These are phyloP conservation scores for Saxophila tyrrhenica DNA, from an alignment of 495 filamentous ascomycete species.

Conservation along the genomic window DNA sequence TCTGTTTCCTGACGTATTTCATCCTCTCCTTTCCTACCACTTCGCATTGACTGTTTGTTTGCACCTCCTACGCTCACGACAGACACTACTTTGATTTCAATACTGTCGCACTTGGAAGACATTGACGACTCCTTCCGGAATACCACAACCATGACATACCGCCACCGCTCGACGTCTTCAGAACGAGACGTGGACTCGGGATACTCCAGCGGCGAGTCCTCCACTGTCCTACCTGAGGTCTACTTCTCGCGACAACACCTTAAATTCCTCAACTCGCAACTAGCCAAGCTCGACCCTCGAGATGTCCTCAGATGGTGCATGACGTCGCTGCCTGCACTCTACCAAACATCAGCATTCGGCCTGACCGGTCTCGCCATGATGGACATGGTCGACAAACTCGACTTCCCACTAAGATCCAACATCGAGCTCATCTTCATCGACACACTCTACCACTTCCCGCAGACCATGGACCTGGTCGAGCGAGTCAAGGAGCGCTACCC, in stretches of 20 bases:
- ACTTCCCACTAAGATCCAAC: slow-evolving; percentile 43
- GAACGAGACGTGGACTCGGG: slow-evolving; percentile 56
- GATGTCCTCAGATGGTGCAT: slow-evolving; percentile 90
- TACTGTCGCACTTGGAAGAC: no score
- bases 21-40: not conserved
- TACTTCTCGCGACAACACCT: slow-evolving; percentile 83
- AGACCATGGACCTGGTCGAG: slow-evolving; percentile 76
- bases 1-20: not conserved
- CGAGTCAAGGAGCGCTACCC: slow-evolving; percentile 66
- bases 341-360: slow-evolving; percentile 95
- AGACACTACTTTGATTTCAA: no score
- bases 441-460: slow-evolving; percentile 88
- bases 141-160: slow-evolving; percentile 8
- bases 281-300: slow-evolving; percentile 69
- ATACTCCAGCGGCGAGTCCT: slow-evolving; percentile 63
- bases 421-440: slow-evolving; percentile 95
- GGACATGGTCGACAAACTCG: slow-evolving; percentile 79
- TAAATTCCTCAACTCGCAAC: slow-evolving; percentile 75
- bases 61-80: no score
- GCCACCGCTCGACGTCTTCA: slow-evolving; percentile 11
- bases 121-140: no score
- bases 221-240: slow-evolving; percentile 56
- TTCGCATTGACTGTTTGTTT: no score
- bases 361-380: slow-evolving; percentile 86
- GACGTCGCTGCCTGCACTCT: slow-evolving; percentile 78